A percentile compares a stretch with the other conserved stretches of the same genome.
These are phyloP conservation scores for Globisporangium radiosum DNA, from an alignment of 352 stramenopile species.

Conservation along the genomic window DNA sequence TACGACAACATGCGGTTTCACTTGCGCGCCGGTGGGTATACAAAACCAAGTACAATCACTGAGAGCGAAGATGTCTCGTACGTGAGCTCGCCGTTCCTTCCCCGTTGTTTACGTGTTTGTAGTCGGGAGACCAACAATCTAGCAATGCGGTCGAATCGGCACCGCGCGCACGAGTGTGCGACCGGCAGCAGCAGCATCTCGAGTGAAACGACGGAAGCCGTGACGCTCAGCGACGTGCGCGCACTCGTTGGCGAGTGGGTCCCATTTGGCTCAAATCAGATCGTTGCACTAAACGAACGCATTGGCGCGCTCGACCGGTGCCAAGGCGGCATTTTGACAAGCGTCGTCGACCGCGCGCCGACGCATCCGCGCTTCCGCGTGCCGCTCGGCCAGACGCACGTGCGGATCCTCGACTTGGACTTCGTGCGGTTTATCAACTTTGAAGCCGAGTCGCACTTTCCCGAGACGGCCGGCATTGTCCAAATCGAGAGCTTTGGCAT, in stretches of 20 bases:
- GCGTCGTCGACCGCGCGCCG: slow-evolving; percentile 83
- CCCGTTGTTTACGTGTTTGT: slow-evolving; percentile 83
- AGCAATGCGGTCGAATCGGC: slow-evolving; percentile 88
- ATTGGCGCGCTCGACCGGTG: slow-evolving; percentile 94
- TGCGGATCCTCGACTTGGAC: slow-evolving; percentile 96
- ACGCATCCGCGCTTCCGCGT: slow-evolving; percentile 82
- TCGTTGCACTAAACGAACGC: slow-evolving; percentile 96
- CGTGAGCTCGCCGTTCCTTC: slow-evolving; percentile 95
- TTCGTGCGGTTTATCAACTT: slow-evolving; percentile 98
- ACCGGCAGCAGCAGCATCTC: slow-evolving; percentile 76
- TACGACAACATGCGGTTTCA: slow-evolving; percentile 79
- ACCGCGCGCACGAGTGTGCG: slow-evolving; percentile 85
- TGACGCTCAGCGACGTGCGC: slow-evolving; percentile 94
- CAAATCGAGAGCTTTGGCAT: slow-evolving; percentile 96
- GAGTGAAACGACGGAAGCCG: slow-evolving; percentile 90
- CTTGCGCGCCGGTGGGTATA: slow-evolving; percentile 76
- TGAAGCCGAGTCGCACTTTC: slow-evolving; percentile 96
- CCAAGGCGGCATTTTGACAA: slow-evolving; percentile 95
- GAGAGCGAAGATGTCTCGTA: slow-evolving; percentile 97
- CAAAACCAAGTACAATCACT: slow-evolving; percentile 88
- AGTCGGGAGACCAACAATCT: too few species aligned
- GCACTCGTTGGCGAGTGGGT: slow-evolving; percentile 97
- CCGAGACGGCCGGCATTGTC: slow-evolving; percentile 91
- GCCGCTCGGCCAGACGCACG: slow-evolving; percentile 89
- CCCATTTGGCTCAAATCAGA: slow-evolving; percentile 96